Percentiles rank a stretch among this genome's conserved stretches.
Conservation (phyloP, 306 rosid species). For the Oemleria cerasiformis region DNA sequence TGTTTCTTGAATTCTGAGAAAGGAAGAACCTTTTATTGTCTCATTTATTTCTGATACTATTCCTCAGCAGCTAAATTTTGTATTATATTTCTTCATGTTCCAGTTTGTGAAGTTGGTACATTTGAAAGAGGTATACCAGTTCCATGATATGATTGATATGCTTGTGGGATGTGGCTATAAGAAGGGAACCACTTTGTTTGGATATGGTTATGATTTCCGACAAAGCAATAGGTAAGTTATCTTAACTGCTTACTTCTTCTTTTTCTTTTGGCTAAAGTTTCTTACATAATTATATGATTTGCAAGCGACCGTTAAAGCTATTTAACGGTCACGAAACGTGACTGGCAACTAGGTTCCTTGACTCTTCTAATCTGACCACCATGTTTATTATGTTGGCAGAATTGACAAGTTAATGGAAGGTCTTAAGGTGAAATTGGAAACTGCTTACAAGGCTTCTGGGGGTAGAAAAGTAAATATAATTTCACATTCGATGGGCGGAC, state of each 20-base stretch:
- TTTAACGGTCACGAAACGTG: not conserved
- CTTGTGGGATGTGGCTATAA: conserved; percentile 75
- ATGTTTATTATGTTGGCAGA: conserved; percentile 42
- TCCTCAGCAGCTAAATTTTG: not conserved
- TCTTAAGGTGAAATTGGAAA: conserved; percentile 68
- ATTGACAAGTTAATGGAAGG: conserved; percentile 70
- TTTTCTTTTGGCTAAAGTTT: not conserved
- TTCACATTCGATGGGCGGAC: conserved; percentile 95
- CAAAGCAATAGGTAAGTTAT: conserved; percentile 78
- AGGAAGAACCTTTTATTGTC: too few relatives aligned
- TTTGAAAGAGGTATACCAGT: conserved; percentile 72
- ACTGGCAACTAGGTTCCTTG: conserved; percentile 2
- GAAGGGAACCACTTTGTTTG: conserved; percentile 92
- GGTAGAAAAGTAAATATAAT: conserved; percentile 85
- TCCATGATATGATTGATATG: conserved; percentile 88
- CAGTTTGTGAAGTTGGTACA: conserved; percentile 72
- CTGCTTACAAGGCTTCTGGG: conserved; percentile 81
- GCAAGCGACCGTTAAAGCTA: not conserved
- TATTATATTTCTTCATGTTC: conserved; percentile 23
- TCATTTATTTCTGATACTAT: too few relatives aligned
- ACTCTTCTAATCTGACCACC: conserved; percentile 2
- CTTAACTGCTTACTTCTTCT: not conserved
- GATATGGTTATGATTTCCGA: conserved; percentile 91
- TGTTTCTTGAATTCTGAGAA: too few relatives aligned
- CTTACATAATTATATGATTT: not conserved